Evolutionary conservation across 257 asterid species (phyloP), one percentile per base, ranked within the genome.

Genomic region (Euphrasia confusa): DNA sequence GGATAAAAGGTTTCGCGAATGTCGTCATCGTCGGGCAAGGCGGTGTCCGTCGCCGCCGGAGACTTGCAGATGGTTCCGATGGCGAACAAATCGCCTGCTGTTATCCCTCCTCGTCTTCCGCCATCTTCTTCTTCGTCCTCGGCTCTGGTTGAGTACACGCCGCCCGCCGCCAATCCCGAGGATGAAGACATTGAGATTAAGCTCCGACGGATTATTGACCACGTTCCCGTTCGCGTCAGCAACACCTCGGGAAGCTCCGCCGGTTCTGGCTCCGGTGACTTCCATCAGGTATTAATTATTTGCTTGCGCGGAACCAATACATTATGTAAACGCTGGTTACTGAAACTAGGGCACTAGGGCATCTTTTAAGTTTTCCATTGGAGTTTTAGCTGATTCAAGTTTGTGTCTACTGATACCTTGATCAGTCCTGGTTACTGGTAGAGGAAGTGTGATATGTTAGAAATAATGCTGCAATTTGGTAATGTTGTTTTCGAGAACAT

Each of bases 221-320:
- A 96, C 54, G 96, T 93, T 5, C 99, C 99, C 0, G 97, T 89
- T 55, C 91, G 99, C 44, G 95, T 91, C 70, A 91, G 81, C 78
- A 91, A 91, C 67, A 84, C 98, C 24, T 89, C 99, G 21, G 99
- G 99, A 30, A 93, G 97, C 60, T 93, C 99, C 4, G 99, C 99
- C 10, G 99, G 99, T 74, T 89, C 99, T 14, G 99, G 99, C 35
- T 93, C 99, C 27, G 99, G 99, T 6, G 99, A 93, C 70, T 93
- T 93, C 72, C 99, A 93, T 73, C 99, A 93, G 96, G 99, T 93
- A 80, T 54, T 47, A 10, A 24, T n/a, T 61, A 26, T 28, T 64
- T 54, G 44, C 55, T 44, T 64, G 58, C 35, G 15, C 40, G 10
- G 10, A 3, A 14, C 39, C 27, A 7, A 18, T 27, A 35, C 2